Evolutionary conservation across 2,329 filamentous ascomycete genomes (phyloP).

Genomic region (Thyridium curvatum): DNA sequence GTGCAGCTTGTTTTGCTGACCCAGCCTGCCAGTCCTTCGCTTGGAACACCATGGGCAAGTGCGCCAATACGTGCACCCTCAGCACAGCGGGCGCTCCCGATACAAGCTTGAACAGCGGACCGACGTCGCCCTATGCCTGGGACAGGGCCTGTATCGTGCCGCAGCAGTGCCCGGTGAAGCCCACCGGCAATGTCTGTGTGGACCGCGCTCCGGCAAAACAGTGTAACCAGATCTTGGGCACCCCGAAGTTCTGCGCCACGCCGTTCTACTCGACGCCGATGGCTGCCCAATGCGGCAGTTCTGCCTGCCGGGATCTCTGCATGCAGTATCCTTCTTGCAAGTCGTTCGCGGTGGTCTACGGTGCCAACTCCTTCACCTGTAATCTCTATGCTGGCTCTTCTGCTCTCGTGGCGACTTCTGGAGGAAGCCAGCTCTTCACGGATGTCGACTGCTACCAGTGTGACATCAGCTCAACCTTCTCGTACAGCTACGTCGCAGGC

Average conservation of each 20-base stretch:
- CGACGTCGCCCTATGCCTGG: not conserved
- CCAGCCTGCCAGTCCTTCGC: not conserved
- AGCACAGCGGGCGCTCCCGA: not conserved
- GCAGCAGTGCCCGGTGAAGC: not conserved
- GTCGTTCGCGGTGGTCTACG: not conserved
- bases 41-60: not conserved
- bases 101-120: not conserved
- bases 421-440: not conserved
- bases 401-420: not conserved
- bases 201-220: not conserved
- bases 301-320: not conserved
- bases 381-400: not conserved
- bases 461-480: not conserved
- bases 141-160: not conserved
- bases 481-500: not conserved
- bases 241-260: not conserved
- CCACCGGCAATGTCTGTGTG: not conserved
- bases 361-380: not conserved
- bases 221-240: not conserved
- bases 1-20: not conserved
- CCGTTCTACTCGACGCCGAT: not conserved
- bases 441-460: not conserved
- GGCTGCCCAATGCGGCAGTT: not conserved
- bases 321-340: not conserved
- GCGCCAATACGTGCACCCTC: not conserved